Conservation (phyloP, 305 asterid genomes). For the Fraxinus floribunda region DNA sequence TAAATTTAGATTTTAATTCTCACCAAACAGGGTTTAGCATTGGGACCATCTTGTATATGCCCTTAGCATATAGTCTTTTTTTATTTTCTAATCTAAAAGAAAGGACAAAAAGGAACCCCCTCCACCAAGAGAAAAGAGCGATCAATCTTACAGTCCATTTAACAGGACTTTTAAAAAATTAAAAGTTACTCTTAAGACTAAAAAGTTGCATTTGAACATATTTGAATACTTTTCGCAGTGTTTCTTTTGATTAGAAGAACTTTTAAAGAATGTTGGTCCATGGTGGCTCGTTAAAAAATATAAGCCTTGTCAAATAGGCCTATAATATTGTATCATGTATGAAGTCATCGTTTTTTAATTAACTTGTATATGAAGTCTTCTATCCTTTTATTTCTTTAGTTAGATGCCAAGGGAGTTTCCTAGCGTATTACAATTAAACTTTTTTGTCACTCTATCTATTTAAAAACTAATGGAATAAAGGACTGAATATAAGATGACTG, state of each 20-base stretch:
- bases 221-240: no score
- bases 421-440: background rate
- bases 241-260: background rate
- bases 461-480: background rate
- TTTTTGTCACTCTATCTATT: background rate
- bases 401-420: background rate
- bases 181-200: background rate
- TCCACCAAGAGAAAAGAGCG: background rate
- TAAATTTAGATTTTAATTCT: no score
- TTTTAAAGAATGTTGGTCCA: no score
- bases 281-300: no score
- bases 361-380: background rate
- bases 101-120: background rate
- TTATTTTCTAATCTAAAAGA: background rate
- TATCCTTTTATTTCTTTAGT: background rate
- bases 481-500: background rate
- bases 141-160: background rate
- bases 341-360: background rate
- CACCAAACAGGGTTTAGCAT: no score
- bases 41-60: background rate
- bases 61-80: background rate
- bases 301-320: background rate
- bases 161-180: background rate
- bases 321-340: background rate
- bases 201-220: background rate